phyloP scores from a whole-genome alignment of 148 eudicot genomes.

The Salicornia ramosissima region DNA sequence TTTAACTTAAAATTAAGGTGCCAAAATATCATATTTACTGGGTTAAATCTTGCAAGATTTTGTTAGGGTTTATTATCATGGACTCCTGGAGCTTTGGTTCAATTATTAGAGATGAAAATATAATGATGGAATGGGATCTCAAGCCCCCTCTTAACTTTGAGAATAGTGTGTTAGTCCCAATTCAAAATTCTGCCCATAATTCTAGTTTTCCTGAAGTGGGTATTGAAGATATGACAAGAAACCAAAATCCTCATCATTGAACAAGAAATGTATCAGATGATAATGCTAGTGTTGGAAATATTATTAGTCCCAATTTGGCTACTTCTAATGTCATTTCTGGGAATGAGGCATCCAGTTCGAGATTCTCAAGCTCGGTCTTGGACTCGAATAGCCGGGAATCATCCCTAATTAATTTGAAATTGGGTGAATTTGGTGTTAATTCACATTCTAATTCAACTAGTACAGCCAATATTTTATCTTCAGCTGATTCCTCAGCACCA shows the following conservation, averaged over 20 bases:
- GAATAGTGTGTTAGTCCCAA: slow-evolving; percentile 27
- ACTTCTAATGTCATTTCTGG: slow-evolving; percentile 30
- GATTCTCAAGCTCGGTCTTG: slow-evolving; percentile 36
- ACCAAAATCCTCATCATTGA: slow-evolving; percentile 25
- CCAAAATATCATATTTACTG: slow-evolving; percentile 2
- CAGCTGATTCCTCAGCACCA: slow-evolving; percentile 35
- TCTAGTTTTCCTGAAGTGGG: slow-evolving; percentile 37
- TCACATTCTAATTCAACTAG: slow-evolving; percentile 24
- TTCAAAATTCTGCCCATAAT: slow-evolving; percentile 31
- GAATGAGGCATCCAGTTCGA: slow-evolving; percentile 37
- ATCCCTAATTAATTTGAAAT: slow-evolving; percentile 47
- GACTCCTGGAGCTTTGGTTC: slow-evolving; percentile 50
- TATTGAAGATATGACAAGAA: slow-evolving; percentile 31
- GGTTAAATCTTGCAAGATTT: background rate
- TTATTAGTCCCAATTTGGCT: slow-evolving; percentile 21
- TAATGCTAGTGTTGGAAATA: slow-evolving; percentile 20
- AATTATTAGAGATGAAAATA: slow-evolving; percentile 26
- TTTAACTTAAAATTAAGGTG: slow-evolving; percentile 6
- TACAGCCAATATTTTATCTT: slow-evolving; percentile 24
- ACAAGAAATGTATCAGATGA: slow-evolving; percentile 17
- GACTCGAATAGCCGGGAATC: slow-evolving; percentile 42
- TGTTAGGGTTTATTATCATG: too few species aligned
- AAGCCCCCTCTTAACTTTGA: slow-evolving; percentile 23
- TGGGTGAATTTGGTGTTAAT: slow-evolving; percentile 45
- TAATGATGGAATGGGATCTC: slow-evolving; percentile 22